These are phyloP conservation scores for Aspergillus pseudoterreus DNA, from an alignment of 2,329 filamentous ascomycete species.

Conservation along the genomic window DNA sequence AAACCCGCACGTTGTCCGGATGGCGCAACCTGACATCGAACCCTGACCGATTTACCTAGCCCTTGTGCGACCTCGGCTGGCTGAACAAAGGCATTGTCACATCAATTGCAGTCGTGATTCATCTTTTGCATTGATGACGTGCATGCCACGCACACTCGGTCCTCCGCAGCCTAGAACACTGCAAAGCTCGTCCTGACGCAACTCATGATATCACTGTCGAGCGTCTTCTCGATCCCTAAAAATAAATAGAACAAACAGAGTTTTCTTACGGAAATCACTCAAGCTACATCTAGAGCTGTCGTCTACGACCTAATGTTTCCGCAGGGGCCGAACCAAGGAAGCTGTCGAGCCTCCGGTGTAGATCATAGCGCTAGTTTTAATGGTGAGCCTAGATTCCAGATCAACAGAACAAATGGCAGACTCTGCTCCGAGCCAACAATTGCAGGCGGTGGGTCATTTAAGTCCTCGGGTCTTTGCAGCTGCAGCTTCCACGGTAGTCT, in stretches of 20 bases:
- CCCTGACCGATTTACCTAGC: background rate
- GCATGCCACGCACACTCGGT: constrained; percentile 1
- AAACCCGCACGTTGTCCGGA: constrained; percentile 6
- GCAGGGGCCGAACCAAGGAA: too few species aligned
- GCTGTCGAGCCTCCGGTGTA: background rate
- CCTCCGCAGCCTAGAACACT: constrained; percentile 6
- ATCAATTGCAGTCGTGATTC: background rate
- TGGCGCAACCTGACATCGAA: background rate
- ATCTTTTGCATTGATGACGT: constrained; percentile 11
- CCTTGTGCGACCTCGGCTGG: background rate
- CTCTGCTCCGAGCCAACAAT: constrained; percentile 17
- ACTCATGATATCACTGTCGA: constrained; percentile 16
- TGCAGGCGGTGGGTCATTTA: constrained; percentile 14
- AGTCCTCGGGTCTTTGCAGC: background rate
- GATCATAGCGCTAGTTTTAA: constrained; percentile 3
- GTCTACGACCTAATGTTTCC: too few species aligned
- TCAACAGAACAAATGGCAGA: constrained; percentile 4
- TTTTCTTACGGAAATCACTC: background rate
- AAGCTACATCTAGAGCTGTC: background rate
- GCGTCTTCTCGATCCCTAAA: background rate
- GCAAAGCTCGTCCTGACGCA: constrained; percentile 14
- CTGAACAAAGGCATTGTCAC: constrained; percentile 5
- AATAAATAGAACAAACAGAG: background rate
- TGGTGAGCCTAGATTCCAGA: constrained; percentile 20
- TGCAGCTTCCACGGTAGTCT: too few species aligned